A percentile compares a stretch with the other conserved stretches of the same genome.
Evolutionary conservation across 352 stramenopile genomes (phyloP).

Genomic region (Elongisporangium anandrum): DNA sequence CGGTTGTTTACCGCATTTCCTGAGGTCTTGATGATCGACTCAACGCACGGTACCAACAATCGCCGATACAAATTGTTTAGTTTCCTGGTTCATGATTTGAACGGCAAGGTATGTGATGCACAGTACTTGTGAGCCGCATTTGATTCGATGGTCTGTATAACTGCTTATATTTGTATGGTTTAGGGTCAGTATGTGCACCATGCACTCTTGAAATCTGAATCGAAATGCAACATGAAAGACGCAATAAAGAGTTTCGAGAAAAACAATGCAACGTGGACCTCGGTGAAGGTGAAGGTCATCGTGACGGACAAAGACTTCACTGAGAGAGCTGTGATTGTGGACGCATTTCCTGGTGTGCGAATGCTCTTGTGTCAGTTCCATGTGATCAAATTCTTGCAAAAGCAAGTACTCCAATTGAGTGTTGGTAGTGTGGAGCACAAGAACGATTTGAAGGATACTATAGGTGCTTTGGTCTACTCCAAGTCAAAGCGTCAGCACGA

Average conservation of each 20-base stretch:
- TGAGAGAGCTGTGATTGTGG: too few species aligned
- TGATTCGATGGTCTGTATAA: too few species aligned
- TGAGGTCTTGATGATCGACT: conserved; percentile 6
- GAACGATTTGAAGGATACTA: too few species aligned
- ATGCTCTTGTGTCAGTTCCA: too few species aligned
- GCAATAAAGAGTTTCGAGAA: conserved; percentile 5
- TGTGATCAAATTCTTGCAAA: too few species aligned
- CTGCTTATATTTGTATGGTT: too few species aligned
- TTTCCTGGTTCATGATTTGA: conserved; percentile 5
- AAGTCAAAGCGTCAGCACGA: too few species aligned
- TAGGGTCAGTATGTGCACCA: conserved; percentile 5
- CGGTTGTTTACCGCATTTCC: conserved; percentile 8
- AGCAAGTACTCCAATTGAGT: too few species aligned
- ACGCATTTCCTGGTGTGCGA: too few species aligned
- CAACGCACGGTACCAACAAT: conserved; percentile 6
- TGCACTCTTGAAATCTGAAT: conserved; percentile 6
- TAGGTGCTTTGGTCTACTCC: too few species aligned
- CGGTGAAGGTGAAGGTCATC: conserved; percentile 4
- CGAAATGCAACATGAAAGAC: conserved; percentile 2
- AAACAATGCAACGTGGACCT: conserved; percentile 4
- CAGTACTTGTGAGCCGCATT: too few species aligned
- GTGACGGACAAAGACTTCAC: conserved; percentile 8
- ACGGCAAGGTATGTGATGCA: background rate
- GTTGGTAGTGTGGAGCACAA: too few species aligned
- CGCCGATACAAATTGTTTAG: conserved; percentile 9